These are phyloP conservation scores for Byssothecium circinans DNA, from an alignment of 2,329 filamentous ascomycete species.

Conservation along the genomic window DNA sequence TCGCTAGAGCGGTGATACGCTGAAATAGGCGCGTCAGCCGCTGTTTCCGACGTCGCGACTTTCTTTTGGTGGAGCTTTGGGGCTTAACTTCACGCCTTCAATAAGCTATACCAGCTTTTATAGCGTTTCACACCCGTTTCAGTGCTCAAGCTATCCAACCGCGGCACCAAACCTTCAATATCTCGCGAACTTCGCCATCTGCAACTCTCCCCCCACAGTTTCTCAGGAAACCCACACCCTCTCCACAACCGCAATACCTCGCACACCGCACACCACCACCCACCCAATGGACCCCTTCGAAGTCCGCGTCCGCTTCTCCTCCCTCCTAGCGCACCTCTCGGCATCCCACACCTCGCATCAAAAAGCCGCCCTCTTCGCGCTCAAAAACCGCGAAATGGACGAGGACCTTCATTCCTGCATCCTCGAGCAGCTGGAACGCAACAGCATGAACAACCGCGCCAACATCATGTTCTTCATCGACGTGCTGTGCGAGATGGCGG, in stretches of 20 bases:
- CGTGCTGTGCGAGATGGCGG: slow-evolving; percentile 84
- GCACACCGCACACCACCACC: background rate
- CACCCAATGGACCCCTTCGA: slow-evolving; percentile 96
- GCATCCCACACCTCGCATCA: slow-evolving; percentile 86
- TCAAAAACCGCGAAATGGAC: slow-evolving; percentile 91
- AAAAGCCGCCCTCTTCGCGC: slow-evolving; percentile 91
- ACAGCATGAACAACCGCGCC: slow-evolving; percentile 93
- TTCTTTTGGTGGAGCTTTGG: no score
- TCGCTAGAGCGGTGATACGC: background rate
- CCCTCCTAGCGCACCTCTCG: slow-evolving; percentile 85
- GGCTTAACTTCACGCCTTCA: background rate
- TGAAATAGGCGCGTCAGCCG: background rate
- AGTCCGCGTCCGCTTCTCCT: slow-evolving; percentile 95
- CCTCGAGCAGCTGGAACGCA: slow-evolving; percentile 90
- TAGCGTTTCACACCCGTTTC: no score
- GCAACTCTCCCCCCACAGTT: background rate
- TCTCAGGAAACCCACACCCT: background rate
- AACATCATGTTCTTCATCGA: slow-evolving; percentile 99
- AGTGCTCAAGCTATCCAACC: no score
- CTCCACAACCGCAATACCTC: background rate
- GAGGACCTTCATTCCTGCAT: slow-evolving; percentile 98
- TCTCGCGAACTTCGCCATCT: no score
- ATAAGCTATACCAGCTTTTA: no score
- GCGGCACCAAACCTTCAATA: no score
- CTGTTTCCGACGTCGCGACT: background rate